Evolutionary conservation across 2,329 filamentous ascomycete genomes (phyloP), one percentile per base, ranked within the genome.

Genomic region (Diaporthe destruens): DNA sequence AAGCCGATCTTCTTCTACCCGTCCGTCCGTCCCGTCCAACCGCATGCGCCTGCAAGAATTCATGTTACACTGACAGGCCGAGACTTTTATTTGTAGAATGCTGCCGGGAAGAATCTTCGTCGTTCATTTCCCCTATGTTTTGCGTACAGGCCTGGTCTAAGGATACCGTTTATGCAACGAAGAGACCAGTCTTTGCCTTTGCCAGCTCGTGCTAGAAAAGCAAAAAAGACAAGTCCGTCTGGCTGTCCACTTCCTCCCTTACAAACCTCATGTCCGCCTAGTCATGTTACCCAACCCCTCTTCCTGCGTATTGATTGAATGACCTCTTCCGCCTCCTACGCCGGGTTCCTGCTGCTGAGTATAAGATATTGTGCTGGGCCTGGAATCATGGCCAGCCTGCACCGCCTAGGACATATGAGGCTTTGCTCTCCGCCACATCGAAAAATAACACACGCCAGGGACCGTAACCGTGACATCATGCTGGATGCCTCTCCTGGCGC

Each of bases 111-210:
- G 20, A 25, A 16, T 42, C 49, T 61, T 47, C 63, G 72, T 32
- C 32, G 23, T 71, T 53, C 29, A 39, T 53, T 66, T 66, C n/a
- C 25, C 32, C 53, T 59, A 14, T 39, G 18, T 68, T 73, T 69
- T 55, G 56, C 63, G n/a, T 49, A 63, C 56, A 56, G 39, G 71
- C 25, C 63, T 71, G 59, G 57, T 74, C 71, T 74, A 74, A 65
- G n/a, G 72, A 67, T 53, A 72, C 56, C 72, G 63, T 68, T 72
- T 69, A 74, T 72, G 67, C 73, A 70, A 74, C 71, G 73, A 74
- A 71, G 36, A 18, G 61, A 53, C 61, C 61, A 68, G 59, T 66
- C 68, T 73, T 69, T 69, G 65, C 57, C 54, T 67, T 67, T 63
- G 71, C 66, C 71, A 69, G 61, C 44, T 49, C n/a, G 44, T 61